A percentile compares a stretch with the other conserved stretches of the same genome.
These are phyloP conservation scores for Leptosphaerulina australis DNA, from an alignment of 2,329 filamentous ascomycete genomes.

Conservation along the genomic window DNA sequence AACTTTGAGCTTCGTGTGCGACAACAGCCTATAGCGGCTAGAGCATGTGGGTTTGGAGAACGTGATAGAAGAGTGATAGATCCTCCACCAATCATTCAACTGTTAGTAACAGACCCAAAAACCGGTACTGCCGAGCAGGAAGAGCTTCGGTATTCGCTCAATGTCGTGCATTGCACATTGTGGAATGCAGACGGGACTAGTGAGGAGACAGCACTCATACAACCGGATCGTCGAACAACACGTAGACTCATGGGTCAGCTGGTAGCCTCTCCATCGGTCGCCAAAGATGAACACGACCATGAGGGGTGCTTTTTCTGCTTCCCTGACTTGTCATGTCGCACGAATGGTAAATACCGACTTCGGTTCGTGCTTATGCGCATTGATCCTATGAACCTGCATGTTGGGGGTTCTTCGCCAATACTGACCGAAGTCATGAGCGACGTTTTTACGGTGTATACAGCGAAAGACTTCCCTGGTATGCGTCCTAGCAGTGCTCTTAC, in stretches of 20 bases:
- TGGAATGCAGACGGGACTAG: slow-evolving; percentile 70
- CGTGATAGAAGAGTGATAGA: slow-evolving; percentile 82
- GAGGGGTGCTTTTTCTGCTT: slow-evolving; percentile 88
- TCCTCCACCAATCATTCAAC: slow-evolving; percentile 80
- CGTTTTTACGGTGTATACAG: slow-evolving; percentile 79
- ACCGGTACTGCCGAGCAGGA: slow-evolving; percentile 57
- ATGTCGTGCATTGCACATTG: slow-evolving; percentile 77
- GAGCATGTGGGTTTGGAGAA: slow-evolving; percentile 83
- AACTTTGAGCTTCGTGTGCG: slow-evolving; percentile 65
- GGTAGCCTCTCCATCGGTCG: slow-evolving; percentile 77
- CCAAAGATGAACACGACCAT: slow-evolving; percentile 71
- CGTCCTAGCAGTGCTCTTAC: slow-evolving; percentile 75
- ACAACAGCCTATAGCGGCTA: slow-evolving; percentile 77
- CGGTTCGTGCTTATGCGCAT: slow-evolving; percentile 76
- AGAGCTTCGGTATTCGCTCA: slow-evolving; percentile 68
- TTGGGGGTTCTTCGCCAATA: slow-evolving; percentile 57
- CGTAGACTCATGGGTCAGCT: slow-evolving; percentile 80
- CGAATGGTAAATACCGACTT: slow-evolving; percentile 75
- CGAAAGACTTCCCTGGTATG: slow-evolving; percentile 88
- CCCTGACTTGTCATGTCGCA: slow-evolving; percentile 79
- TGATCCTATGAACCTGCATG: slow-evolving; percentile 64
- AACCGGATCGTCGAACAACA: slow-evolving; percentile 73
- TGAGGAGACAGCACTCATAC: slow-evolving; percentile 72
- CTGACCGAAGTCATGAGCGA: slow-evolving; percentile 66
- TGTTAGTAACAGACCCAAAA: slow-evolving; percentile 66